A percentile compares a stretch with the other conserved stretches of the same genome.
Evolutionary conservation across 345 rosid genomes (phyloP).

Genomic region (Microthlaspi erraticum): DNA sequence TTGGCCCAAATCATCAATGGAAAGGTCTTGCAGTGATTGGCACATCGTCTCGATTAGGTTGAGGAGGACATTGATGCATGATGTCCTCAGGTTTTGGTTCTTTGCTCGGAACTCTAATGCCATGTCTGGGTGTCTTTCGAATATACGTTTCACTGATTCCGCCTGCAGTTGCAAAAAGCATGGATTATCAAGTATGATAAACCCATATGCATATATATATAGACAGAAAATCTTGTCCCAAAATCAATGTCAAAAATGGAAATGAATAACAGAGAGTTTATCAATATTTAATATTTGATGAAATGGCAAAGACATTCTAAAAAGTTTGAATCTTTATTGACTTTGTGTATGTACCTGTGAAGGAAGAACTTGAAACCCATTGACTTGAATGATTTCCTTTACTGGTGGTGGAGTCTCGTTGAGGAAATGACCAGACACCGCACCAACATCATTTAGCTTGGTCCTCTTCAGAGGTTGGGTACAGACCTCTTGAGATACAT

Average conservation of each 20-base stretch:
- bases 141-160: neutral
- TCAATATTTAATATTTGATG: neutral
- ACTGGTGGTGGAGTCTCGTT: neutral
- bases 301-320: neutral
- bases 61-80: neutral
- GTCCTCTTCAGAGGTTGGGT: neutral
- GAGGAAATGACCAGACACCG: neutral
- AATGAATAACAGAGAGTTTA: too few relatives aligned
- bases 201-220: too few relatives aligned
- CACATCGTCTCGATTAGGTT: neutral
- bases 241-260: neutral
- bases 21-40: neutral
- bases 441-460: neutral
- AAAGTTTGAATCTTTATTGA: neutral
- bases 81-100: neutral
- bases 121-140: neutral
- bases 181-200: too few relatives aligned
- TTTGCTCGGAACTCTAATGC: neutral
- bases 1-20: conserved; percentile 3
- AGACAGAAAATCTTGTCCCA: too few relatives aligned
- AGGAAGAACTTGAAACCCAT: conserved; percentile 21
- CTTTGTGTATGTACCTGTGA: conserved; percentile 12
- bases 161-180: neutral
- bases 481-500: neutral
- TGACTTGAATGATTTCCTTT: neutral